These are phyloP conservation scores for Blastocystis sp. DNA, from an alignment of 352 stramenopile genomes.

Conservation along the genomic window DNA sequence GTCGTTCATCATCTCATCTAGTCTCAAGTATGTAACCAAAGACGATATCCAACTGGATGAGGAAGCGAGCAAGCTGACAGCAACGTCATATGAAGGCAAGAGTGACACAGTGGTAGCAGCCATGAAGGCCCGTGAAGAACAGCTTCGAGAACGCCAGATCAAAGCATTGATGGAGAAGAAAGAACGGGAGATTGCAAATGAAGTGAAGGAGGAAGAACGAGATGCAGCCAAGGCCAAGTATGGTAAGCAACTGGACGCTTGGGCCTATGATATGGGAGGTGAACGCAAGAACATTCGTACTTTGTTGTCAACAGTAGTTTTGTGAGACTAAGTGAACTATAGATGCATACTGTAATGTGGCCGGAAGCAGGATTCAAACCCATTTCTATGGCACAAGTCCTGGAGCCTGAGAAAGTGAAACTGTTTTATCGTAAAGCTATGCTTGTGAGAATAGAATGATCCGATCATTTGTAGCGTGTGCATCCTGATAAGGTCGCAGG, in stretches of 20 bases:
- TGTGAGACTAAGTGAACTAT: conserved; percentile 38
- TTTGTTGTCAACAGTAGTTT: conserved; percentile 9
- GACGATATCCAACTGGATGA: conserved; percentile 20
- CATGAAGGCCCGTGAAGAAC: conserved; percentile 54
- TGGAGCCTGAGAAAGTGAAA: conserved; percentile 77
- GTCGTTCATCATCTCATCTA: background rate
- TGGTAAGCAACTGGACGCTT: conserved; percentile 9
- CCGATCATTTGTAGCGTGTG: conserved; percentile 69
- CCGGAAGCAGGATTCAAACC: conserved; percentile 75
- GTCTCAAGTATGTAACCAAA: conserved; percentile 3
- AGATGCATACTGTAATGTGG: conserved; percentile 78
- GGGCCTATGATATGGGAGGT: conserved; percentile 6
- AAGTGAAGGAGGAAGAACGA: conserved; percentile 40
- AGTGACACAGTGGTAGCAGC: conserved; percentile 28
- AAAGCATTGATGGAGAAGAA: conserved; percentile 64
- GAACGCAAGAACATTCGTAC: conserved; percentile 66
- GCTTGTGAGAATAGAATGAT: conserved; percentile 68
- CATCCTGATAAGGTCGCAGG: conserved; percentile 77
- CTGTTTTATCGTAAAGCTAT: conserved; percentile 75
- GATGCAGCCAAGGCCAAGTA: conserved; percentile 33
- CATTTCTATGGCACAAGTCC: conserved; percentile 75
- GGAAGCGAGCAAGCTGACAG: conserved; percentile 47
- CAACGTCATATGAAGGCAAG: conserved; percentile 56
- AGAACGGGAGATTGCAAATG: background rate
- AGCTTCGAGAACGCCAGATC: conserved; percentile 52